These are phyloP conservation scores for Pholiota molesta DNA, from an alignment of 768 basidiomycete genomes.

Conservation along the genomic window DNA sequence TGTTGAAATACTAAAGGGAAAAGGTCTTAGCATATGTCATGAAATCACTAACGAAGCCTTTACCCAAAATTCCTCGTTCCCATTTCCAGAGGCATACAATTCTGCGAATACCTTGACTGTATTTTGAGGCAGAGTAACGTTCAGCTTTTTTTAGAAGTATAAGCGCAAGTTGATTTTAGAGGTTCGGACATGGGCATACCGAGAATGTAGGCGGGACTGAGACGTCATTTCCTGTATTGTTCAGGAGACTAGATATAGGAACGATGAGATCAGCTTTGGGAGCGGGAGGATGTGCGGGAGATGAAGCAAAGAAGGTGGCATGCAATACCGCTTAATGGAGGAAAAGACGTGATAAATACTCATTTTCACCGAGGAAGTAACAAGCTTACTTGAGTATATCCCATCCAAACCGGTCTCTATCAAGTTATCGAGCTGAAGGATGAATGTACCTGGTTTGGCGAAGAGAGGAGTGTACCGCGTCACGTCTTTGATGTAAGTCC, in stretches of 20 bases:
- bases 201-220: constrained; percentile 77
- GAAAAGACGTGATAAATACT: neutral
- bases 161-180: neutral
- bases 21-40: neutral
- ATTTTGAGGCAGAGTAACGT: constrained; percentile 71
- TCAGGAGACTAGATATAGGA: constrained; percentile 66
- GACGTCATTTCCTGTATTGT: constrained; percentile 69
- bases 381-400: constrained; percentile 62
- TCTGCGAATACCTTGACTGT: constrained; percentile 70
- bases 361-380: neutral
- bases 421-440: constrained; percentile 75
- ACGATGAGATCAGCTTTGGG: constrained; percentile 66
- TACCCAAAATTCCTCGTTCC: constrained; percentile 79
- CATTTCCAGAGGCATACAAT: constrained; percentile 65
- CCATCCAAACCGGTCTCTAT: constrained; percentile 60
- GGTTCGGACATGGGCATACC: constrained; percentile 33
- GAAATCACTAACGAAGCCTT: neutral
- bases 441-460: constrained; percentile 65
- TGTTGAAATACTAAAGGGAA: constrained; percentile 64
- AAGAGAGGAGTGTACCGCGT: constrained; percentile 76
- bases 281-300: constrained; percentile 56
- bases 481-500: constrained; percentile 79
- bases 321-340: constrained; percentile 56
- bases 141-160: constrained; percentile 45
- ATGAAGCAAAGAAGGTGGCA: constrained; percentile 74